Base-by-base conservation (phyloP, 192 early-diverging fungal genomes). In the Oehlia diaphana region DNA sequence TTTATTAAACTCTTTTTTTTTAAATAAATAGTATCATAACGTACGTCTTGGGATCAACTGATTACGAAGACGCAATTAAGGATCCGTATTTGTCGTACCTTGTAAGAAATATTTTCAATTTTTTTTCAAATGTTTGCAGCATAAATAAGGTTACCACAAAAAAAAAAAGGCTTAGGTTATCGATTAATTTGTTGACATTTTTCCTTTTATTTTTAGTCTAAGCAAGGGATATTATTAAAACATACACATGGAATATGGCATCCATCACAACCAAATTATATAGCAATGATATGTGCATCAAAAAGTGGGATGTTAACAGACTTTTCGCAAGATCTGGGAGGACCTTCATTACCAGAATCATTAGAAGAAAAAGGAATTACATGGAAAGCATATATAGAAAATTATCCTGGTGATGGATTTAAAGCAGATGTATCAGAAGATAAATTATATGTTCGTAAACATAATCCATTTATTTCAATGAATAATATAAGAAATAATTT, bases 201-300 rank as follows among this genome's bases (percentile, higher is more conserved):
- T 28, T 31, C 42, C 2, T 49, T 53, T 33, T n/a, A 3, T 4
- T 74, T 26, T 9, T 33, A 76, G 74, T 58, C 61, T 2, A 64
- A 50, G 26, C 72, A 90, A 66, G 91, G 90, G 7, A 78, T 83
- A 44, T 72, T 87, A 14, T 72, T 91, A n/a, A 86, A 88, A 80
- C 88, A 92, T 85, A 91, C 87, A 84, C 61, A 86, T 33, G 91
- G 79, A 49, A 74, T 86, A 62, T 67, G 82, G 35, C 91, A 92
- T 79, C 92, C 92, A 16, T 92, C 90, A 58, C 88, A 94, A 81
- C 91, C 91, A 74, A 94, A 94, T 84, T 94, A 94, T 83, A 79
- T 93, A 74, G 90, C 89, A 37, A 84, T 90, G 50, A 84, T 86
- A 63, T 76, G 63, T 63, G 76, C 80, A 69, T 76, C 37, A 33